Percentiles rank a stretch among this genome's conserved stretches.
These are phyloP conservation scores for Actinomucor elegans DNA, from an alignment of 371 early-diverging fungal genomes.

Conservation along the genomic window DNA sequence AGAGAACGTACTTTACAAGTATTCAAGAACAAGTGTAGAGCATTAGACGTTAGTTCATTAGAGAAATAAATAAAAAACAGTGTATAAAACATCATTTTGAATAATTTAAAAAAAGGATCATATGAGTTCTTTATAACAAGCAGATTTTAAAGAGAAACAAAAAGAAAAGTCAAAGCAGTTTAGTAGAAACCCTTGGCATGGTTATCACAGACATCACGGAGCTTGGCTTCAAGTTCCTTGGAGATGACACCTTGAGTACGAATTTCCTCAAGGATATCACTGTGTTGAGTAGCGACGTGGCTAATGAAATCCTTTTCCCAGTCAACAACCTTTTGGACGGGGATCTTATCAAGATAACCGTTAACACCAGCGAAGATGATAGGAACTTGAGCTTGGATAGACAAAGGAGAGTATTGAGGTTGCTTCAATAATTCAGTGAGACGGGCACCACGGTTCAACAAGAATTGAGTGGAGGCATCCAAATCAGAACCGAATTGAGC, in stretches of 20 bases:
- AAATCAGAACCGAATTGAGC: conserved; percentile 98
- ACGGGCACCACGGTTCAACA: conserved; percentile 97
- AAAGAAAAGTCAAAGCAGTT: background rate
- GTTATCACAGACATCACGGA: conserved; percentile 78
- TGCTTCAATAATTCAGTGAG: conserved; percentile 95
- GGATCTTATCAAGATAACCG: conserved; percentile 96
- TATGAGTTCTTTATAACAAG: too few relatives aligned
- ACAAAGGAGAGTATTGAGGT: conserved; percentile 90
- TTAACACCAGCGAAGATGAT: conserved; percentile 95
- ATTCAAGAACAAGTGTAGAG: conserved; percentile 67
- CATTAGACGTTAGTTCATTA: conserved; percentile 62
- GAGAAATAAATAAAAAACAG: conserved; percentile 19
- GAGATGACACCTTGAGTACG: conserved; percentile 74
- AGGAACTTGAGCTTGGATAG: conserved; percentile 92
- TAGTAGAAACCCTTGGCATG: conserved; percentile 87
- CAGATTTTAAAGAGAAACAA: background rate
- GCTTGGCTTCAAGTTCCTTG: conserved; percentile 80
- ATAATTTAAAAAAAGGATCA: background rate
- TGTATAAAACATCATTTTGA: background rate
- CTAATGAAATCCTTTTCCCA: conserved; percentile 91
- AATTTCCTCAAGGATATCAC: conserved; percentile 85
- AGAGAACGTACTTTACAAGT: conserved; percentile 69
- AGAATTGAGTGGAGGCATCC: conserved; percentile 96
- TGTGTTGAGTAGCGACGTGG: conserved; percentile 83
- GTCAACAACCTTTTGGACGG: conserved; percentile 81